Conservation (phyloP, 2,329 filamentous ascomycete species). For the Ceratocystis alfenasii region DNA sequence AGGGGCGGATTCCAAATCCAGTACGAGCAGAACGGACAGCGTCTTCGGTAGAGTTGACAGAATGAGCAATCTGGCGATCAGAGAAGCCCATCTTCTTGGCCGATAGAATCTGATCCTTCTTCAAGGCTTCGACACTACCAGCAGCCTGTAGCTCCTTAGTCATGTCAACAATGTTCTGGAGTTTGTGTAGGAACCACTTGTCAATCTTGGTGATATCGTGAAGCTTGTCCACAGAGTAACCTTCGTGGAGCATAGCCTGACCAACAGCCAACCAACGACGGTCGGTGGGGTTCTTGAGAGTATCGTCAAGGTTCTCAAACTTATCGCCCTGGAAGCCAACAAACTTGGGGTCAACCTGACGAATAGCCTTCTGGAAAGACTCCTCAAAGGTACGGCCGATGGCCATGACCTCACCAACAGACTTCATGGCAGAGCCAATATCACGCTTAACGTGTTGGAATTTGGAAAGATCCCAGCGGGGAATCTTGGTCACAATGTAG, state of each 20-base stretch:
- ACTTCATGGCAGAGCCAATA: constrained; percentile 98
- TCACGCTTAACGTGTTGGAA: constrained; percentile 98
- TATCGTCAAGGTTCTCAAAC: constrained; percentile 84
- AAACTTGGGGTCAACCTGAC: constrained; percentile 86
- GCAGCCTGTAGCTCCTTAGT: constrained; percentile 73
- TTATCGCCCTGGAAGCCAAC: constrained; percentile 90
- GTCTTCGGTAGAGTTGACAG: constrained; percentile 76
- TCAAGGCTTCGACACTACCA: constrained; percentile 69
- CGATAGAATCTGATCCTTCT: constrained; percentile 77
- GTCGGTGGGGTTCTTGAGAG: constrained; percentile 85
- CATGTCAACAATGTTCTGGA: constrained; percentile 92
- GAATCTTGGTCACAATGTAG: constrained; percentile 98
- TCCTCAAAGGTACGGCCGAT: constrained; percentile 98
- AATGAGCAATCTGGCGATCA: constrained; percentile 83
- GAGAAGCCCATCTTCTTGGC: constrained; percentile 98
- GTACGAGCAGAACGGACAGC: constrained; percentile 75
- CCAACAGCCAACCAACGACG: constrained; percentile 95
- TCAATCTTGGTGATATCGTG: constrained; percentile 97
- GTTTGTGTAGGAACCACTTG: constrained; percentile 98
- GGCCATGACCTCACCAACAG: constrained; percentile 97
- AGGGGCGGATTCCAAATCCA: constrained; percentile 80
- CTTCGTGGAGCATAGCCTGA: constrained; percentile 94
- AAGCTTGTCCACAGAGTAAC: constrained; percentile 82
- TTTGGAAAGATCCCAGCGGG: constrained; percentile 95
- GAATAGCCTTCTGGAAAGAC: constrained; percentile 97